Base-by-base conservation (phyloP, 2,329 filamentous ascomycete species). In the Colletotrichum truncatum region DNA sequence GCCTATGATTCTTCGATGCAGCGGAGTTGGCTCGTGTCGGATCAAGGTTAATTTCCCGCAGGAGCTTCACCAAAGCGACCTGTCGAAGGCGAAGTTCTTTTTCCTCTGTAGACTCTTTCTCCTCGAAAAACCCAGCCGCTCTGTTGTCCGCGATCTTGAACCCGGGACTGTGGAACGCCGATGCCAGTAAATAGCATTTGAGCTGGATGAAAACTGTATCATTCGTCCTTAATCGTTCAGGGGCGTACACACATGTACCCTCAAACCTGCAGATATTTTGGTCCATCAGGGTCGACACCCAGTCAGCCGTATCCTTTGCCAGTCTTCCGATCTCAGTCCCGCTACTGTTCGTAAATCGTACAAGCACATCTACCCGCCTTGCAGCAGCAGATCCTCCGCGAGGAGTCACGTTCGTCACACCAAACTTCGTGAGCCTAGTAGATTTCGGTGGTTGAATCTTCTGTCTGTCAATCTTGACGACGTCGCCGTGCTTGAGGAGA, bases 151-250 rank as follows among this genome's bases (percentile, higher is more conserved):
- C 84, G 46, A 88, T 84, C 43, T 87, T 81, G 54, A 94, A 89
- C 3, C 82, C 83, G 4, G 81, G 83, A 43, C 82, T 84, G 52
- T 90, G 85, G 72, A 99, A 98, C 0, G 93, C 91, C 16, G 87
- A 87, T 64, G 83, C 87, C 14, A 96, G 82, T 38, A 99, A 76
- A 59, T 86, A 97, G 73, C 92, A 96, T 57, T 87, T 86, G 45
- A 99, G 79, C 75, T 99, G 96, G 6, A 99, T 77, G 71, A 95
- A 97, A n/a, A 99, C 86, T 0, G 94, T 98, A 72, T 99, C 96
- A 73, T 97, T 97, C 8, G 94, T 96, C 52, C 93, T 86, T 49
- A 98, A 78, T 48, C 88, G 84, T 60, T 98, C 95, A 0, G 94
- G 94, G 0, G 93, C 93, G 76, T 92, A 98, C 2, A 99, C 93